Conservation (phyloP, 192 early-diverging fungal species). For the Linnemannia hyalina region DNA sequence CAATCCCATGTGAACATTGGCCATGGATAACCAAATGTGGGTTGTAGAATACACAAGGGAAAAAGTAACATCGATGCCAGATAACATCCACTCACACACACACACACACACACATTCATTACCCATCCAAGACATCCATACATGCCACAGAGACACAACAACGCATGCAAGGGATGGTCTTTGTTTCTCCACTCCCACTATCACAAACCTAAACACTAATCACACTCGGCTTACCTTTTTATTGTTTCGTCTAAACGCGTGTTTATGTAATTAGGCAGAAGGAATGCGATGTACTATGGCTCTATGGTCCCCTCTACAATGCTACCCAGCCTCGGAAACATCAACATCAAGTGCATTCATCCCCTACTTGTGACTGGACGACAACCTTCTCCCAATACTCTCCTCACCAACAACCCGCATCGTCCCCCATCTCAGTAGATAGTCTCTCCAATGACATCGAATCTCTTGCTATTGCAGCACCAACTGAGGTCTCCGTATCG, state of each 20-base stretch:
- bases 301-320: slow-evolving; percentile 48
- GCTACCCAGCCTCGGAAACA: slow-evolving; percentile 4
- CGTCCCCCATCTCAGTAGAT: neutral
- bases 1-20: neutral
- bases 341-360: neutral
- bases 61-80: no score
- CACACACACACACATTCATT: neutral
- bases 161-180: neutral
- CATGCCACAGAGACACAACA: neutral
- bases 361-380: neutral
- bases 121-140: neutral
- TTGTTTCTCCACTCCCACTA: neutral
- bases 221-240: neutral
- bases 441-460: neutral
- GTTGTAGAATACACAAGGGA: neutral
- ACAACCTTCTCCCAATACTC: neutral
- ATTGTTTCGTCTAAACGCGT: neutral
- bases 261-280: slow-evolving; percentile 35
- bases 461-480: neutral
- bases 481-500: neutral
- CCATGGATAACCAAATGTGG: neutral
- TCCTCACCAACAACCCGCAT: neutral
- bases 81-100: neutral
- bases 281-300: slow-evolving; percentile 51
- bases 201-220: neutral